A percentile compares a stretch with the other conserved stretches of the same genome.
Conservation (phyloP, 2,329 filamentous ascomycete species). For the Xylaria sp. region DNA sequence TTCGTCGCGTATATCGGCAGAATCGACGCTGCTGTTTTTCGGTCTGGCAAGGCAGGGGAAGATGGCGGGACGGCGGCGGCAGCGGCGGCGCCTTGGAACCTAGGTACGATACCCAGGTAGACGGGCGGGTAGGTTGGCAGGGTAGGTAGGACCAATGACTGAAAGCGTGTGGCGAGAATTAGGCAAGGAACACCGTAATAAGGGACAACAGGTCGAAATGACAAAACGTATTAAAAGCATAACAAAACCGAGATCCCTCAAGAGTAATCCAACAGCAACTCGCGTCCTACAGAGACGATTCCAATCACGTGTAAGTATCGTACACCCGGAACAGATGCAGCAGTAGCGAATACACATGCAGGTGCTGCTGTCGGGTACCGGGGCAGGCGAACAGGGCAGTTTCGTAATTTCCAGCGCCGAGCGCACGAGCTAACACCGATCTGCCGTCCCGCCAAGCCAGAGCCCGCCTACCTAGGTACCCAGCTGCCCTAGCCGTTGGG, state of each 20-base stretch:
- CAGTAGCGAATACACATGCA: background rate
- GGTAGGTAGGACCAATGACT: too few species aligned
- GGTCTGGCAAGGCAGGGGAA: background rate
- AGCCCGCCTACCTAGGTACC: too few species aligned
- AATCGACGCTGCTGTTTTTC: background rate
- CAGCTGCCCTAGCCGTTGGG: too few species aligned
- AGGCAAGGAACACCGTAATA: background rate
- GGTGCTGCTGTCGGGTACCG: too few species aligned
- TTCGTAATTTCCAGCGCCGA: background rate
- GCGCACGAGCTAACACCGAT: background rate
- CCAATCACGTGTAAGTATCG: too few species aligned
- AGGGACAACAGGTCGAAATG: background rate
- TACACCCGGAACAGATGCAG: too few species aligned
- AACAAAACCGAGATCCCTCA: background rate
- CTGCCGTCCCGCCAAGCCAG: background rate
- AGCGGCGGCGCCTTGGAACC: too few species aligned
- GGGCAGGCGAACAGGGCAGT: too few species aligned
- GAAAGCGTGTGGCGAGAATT: too few species aligned
- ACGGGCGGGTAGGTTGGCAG: background rate
- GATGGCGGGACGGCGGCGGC: background rate
- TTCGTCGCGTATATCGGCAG: background rate
- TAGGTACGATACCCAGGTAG: too few species aligned
- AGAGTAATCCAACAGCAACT: background rate
- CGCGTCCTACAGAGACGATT: background rate
- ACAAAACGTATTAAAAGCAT: background rate